Evolutionary conservation across 2,329 filamentous ascomycete genomes (phyloP).

Genomic region (Curvularia lunata): DNA sequence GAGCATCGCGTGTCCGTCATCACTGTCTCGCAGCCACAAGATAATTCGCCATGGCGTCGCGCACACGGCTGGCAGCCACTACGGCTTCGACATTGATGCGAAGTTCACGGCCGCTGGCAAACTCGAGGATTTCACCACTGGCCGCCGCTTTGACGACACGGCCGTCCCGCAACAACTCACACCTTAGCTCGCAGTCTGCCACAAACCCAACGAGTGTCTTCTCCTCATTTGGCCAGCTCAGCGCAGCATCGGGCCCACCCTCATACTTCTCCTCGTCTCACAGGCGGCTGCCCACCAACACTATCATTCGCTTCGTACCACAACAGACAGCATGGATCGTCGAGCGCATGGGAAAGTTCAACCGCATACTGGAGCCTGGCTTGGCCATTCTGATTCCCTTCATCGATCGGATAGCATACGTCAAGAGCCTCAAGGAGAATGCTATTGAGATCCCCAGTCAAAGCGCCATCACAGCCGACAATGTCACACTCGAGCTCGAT

Average conservation of each 20-base stretch:
- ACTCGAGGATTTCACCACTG: constrained; percentile 27
- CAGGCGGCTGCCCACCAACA: constrained; percentile 81
- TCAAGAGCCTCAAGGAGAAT: constrained; percentile 94
- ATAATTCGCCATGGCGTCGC: constrained; percentile 41
- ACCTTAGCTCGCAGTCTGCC: constrained; percentile 38
- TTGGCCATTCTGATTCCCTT: constrained; percentile 88
- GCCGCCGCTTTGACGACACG: constrained; percentile 27
- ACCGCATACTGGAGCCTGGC: constrained; percentile 89
- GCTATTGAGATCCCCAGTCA: constrained; percentile 97
- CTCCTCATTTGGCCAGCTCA: constrained; percentile 34
- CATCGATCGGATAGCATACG: constrained; percentile 94
- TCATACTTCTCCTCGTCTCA: constrained; percentile 81
- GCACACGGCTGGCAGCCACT: constrained; percentile 41
- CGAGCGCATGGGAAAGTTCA: constrained; percentile 98
- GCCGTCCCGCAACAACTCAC: constrained; percentile 39
- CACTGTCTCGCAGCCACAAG: constrained; percentile 25
- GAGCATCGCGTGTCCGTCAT: constrained; percentile 31
- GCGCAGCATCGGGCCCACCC: constrained; percentile 56
- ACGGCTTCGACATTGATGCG: constrained; percentile 38
- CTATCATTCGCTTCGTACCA: constrained; percentile 94
- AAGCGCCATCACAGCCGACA: constrained; percentile 97
- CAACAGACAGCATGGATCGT: constrained; percentile 99
- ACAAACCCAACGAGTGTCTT: constrained; percentile 39
- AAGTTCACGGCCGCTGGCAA: constrained; percentile 27
- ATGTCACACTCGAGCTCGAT: constrained; percentile 94